A percentile compares a stretch with the other conserved stretches of the same genome.
Evolutionary conservation across 2,329 filamentous ascomycete species (phyloP).

Genomic region (Claviceps sp.): DNA sequence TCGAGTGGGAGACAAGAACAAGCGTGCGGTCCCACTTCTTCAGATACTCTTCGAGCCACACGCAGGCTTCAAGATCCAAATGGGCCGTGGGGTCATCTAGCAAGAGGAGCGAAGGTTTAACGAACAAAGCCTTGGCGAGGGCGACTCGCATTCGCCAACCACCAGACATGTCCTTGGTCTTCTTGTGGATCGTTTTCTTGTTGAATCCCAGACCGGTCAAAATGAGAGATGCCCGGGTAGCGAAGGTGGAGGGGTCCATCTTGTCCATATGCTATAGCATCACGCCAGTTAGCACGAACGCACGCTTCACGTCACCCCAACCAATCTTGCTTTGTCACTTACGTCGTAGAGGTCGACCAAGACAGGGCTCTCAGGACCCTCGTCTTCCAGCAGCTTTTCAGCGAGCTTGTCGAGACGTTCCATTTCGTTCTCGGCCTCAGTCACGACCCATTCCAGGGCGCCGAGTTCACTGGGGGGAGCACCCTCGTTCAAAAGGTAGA

Average conservation of each 20-base stretch:
- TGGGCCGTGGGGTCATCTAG: slow-evolving; percentile 98
- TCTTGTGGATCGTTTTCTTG: slow-evolving; percentile 95
- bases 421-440: slow-evolving; percentile 85
- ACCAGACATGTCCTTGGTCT: slow-evolving; percentile 99
- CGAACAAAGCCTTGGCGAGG: slow-evolving; percentile 92
- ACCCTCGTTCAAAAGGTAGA: slow-evolving; percentile 96
- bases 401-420: slow-evolving; percentile 77
- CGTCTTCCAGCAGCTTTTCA: slow-evolving; percentile 79
- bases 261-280: slow-evolving; percentile 76
- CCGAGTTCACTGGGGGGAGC: slow-evolving; percentile 79
- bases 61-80: slow-evolving; percentile 97
- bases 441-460: slow-evolving; percentile 94
- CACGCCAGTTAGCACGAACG: slow-evolving; percentile 9
- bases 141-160: slow-evolving; percentile 99
- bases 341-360: slow-evolving; percentile 95
- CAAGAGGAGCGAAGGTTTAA: slow-evolving; percentile 88
- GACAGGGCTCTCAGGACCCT: slow-evolving; percentile 81
- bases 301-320: background rate
- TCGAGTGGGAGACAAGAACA: slow-evolving; percentile 90
- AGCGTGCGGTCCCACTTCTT: slow-evolving; percentile 99
- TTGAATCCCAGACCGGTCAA: slow-evolving; percentile 98
- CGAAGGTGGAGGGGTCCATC: slow-evolving; percentile 97
- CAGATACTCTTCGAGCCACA: slow-evolving; percentile 98
- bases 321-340: slow-evolving; percentile 21
- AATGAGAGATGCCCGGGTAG: slow-evolving; percentile 90